These are phyloP conservation scores for Candida dendrica DNA, from an alignment of 805 yeast genomes.

Conservation along the genomic window DNA sequence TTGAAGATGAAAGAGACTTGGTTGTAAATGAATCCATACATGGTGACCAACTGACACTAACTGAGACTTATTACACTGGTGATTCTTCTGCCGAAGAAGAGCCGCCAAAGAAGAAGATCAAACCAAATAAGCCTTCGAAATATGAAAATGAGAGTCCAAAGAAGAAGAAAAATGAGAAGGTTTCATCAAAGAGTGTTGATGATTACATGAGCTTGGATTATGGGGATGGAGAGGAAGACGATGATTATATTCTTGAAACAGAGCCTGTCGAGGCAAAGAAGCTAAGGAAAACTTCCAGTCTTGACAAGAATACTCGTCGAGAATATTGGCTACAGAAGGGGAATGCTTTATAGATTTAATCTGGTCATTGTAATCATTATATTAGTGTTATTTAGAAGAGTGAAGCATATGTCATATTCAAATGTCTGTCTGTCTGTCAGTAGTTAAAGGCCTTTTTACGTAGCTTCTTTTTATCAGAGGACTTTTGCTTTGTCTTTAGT, in stretches of 20 bases:
- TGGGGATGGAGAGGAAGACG: slow-evolving; percentile 4
- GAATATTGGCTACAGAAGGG: slow-evolving; percentile 35
- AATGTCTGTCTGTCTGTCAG: too few species aligned
- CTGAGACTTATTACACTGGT: not conserved
- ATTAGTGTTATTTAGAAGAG: too few species aligned
- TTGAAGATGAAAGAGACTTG: slow-evolving; percentile 62
- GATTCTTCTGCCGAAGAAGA: slow-evolving; percentile 5
- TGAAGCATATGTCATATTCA: too few species aligned
- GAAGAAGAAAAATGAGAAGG: slow-evolving; percentile 6
- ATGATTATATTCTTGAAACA: too few species aligned
- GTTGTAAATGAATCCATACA: slow-evolving; percentile 54
- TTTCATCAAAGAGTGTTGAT: not conserved
- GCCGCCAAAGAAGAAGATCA: slow-evolving; percentile 10
- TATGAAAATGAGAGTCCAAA: slow-evolving; percentile 1
- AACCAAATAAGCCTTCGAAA: slow-evolving; percentile 1
- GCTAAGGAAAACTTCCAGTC: slow-evolving; percentile 20
- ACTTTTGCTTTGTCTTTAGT: slow-evolving; percentile 27
- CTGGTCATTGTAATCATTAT: not conserved
- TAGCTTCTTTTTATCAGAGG: slow-evolving; percentile 30
- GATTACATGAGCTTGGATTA: not conserved
- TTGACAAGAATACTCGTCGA: slow-evolving; percentile 11
- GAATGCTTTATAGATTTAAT: slow-evolving; percentile 4
- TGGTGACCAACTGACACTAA: slow-evolving; percentile 13
- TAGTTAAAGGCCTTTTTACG: slow-evolving; percentile 15
- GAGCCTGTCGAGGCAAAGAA: slow-evolving; percentile 6